Evolutionary conservation across 2,329 filamentous ascomycete genomes (phyloP).

Genomic region (Trichoderma atrobrunneum): DNA sequence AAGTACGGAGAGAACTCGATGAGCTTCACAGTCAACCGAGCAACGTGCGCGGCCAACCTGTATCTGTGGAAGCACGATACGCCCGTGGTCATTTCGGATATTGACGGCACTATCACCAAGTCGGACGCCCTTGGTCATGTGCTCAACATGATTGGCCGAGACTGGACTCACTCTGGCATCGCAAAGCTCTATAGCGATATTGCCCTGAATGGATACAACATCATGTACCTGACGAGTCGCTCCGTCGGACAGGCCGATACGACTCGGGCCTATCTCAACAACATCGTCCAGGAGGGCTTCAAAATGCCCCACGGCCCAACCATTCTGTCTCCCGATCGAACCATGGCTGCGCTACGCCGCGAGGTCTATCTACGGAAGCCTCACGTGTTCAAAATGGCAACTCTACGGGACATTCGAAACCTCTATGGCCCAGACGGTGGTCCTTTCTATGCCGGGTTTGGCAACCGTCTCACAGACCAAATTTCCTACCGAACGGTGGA

Average conservation of each 20-base stretch:
- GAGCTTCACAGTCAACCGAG: slow-evolving; percentile 94
- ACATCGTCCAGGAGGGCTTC: slow-evolving; percentile 84
- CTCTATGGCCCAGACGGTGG: slow-evolving; percentile 74
- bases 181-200: slow-evolving; percentile 98
- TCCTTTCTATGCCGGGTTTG: slow-evolving; percentile 96
- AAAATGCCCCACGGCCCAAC: slow-evolving; percentile 85
- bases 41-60: slow-evolving; percentile 88
- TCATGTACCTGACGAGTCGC: slow-evolving; percentile 94
- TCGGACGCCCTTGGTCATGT: slow-evolving; percentile 93
- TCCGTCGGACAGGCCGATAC: slow-evolving; percentile 91
- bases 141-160: slow-evolving; percentile 91
- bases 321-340: slow-evolving; percentile 91
- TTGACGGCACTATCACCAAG: slow-evolving; percentile 98
- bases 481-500: slow-evolving; percentile 95
- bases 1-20: slow-evolving; percentile 86
- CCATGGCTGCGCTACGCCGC: slow-evolving; percentile 85
- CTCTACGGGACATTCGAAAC: slow-evolving; percentile 86
- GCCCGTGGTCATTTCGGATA: slow-evolving; percentile 96
- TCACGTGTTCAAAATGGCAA: slow-evolving; percentile 99
- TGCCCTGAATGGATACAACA: slow-evolving; percentile 92
- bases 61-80: slow-evolving; percentile 90
- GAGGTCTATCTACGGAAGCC: slow-evolving; percentile 96
- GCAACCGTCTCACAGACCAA: slow-evolving; percentile 93
- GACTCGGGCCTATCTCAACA: slow-evolving; percentile 84
- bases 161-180: slow-evolving; percentile 96